These are phyloP conservation scores for Nelumbo lutea DNA, from an alignment of 164 flowering plant species.

Conservation along the genomic window DNA sequence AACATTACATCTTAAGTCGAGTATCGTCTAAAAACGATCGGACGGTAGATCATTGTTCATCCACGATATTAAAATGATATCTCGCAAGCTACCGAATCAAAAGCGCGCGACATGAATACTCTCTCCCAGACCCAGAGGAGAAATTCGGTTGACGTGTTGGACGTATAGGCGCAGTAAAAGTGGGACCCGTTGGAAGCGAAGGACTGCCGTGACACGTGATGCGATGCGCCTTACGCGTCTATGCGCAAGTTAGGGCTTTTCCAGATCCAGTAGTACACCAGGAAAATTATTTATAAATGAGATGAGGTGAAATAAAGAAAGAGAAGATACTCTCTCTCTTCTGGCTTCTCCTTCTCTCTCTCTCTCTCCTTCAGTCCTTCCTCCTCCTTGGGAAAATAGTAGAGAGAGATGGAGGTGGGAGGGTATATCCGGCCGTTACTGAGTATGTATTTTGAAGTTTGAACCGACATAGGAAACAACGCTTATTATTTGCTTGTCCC, in stretches of 20 bases:
- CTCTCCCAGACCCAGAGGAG: too few relatives aligned
- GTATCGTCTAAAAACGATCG: too few relatives aligned
- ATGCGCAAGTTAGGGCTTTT: background rate
- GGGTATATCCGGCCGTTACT: constrained; percentile 19
- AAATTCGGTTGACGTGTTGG: too few relatives aligned
- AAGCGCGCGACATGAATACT: too few relatives aligned
- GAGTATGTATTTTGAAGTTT: constrained; percentile 31
- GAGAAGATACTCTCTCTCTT: background rate
- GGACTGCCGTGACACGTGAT: background rate
- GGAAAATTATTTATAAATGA: background rate
- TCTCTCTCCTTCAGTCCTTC: background rate
- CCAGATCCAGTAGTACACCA: background rate
- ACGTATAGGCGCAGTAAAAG: too few relatives aligned
- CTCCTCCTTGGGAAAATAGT: background rate
- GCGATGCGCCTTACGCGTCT: background rate
- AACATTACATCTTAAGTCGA: too few relatives aligned
- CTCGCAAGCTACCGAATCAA: too few relatives aligned
- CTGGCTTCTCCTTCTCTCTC: too few relatives aligned
- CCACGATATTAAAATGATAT: too few relatives aligned
- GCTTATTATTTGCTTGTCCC: constrained; percentile 21
- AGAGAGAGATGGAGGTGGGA: background rate
- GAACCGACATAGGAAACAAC: constrained; percentile 34
- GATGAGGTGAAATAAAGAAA: background rate
- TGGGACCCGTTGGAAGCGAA: too few relatives aligned
- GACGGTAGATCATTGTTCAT: too few relatives aligned